phyloP scores from a whole-genome alignment of 1,284 basidiomycete genomes.

The Cutaneotrichosporon sp. region DNA sequence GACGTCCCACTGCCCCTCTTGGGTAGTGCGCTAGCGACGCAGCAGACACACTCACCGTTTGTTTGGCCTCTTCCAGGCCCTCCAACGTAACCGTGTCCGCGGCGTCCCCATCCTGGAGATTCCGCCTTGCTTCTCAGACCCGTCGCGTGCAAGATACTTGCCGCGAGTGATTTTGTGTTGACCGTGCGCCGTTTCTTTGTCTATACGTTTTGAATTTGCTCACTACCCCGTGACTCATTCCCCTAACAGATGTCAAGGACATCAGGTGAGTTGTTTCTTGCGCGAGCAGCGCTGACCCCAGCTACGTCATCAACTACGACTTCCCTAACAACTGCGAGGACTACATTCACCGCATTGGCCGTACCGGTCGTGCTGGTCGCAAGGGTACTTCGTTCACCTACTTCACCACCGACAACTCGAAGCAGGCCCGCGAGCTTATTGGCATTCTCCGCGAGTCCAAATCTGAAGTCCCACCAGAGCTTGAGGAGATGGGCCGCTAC shows the following conservation, averaged over 20 bases:
- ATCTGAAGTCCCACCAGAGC: conserved; percentile 75
- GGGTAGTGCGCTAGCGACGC: conserved; percentile 4
- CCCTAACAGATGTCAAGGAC: conserved; percentile 45
- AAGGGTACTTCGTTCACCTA: conserved; percentile 81
- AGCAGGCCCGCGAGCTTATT: conserved; percentile 86
- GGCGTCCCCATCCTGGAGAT: conserved; percentile 4
- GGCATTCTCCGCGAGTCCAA: conserved; percentile 86
- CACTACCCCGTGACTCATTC: conserved; percentile 13
- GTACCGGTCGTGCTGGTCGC: conserved; percentile 56
- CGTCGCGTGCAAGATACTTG: conserved; percentile 16
- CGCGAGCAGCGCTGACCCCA: conserved; percentile 17
- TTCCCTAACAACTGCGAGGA: conserved; percentile 71
- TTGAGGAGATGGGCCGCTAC: conserved; percentile 89
- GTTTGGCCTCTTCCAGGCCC: background rate
- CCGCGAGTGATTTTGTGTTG: conserved; percentile 22
- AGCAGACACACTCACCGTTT: background rate
- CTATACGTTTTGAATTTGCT: conserved; percentile 19
- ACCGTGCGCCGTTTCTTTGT: conserved; percentile 15
- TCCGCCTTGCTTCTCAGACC: conserved; percentile 8
- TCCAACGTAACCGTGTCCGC: conserved; percentile 3
- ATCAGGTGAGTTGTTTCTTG: conserved; percentile 23
- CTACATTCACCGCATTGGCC: conserved; percentile 55
- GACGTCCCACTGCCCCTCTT: conserved; percentile 2
- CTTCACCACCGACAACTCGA: conserved; percentile 92
- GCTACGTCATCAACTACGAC: conserved; percentile 65